Evolutionary conservation across 108 stramenopile species (phyloP).

Genomic region (Nannochloropsis gaditana): DNA sequence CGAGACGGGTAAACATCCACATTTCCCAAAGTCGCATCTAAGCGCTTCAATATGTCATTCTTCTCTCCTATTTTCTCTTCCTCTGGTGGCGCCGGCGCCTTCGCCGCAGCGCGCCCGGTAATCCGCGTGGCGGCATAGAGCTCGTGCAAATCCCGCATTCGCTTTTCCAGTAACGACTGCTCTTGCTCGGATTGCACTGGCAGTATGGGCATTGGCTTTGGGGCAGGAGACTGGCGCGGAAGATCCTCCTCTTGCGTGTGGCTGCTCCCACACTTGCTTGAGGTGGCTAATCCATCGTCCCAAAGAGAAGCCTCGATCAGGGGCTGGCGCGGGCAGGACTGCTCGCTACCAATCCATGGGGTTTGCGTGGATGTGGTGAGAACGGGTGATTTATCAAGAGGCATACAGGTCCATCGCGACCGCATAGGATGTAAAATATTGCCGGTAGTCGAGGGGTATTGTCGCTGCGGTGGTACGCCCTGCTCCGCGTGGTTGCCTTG

Average conservation of each 20-base stretch:
- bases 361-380: too few species aligned
- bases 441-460: not conserved
- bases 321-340: too few species aligned
- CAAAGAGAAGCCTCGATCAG: too few species aligned
- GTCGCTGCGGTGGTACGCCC: not conserved
- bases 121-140: not conserved
- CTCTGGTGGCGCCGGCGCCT: not conserved
- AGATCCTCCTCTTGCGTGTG: not conserved
- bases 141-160: not conserved
- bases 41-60: not conserved
- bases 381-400: too few species aligned
- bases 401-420: too few species aligned
- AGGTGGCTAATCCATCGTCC: too few species aligned
- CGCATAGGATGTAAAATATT: too few species aligned
- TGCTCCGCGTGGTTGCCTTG: too few species aligned
- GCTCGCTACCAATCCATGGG: too few species aligned
- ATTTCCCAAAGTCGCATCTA: not conserved
- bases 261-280: too few species aligned
- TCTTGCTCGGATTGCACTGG: not conserved
- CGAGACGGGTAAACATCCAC: not conserved
- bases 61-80: not conserved
- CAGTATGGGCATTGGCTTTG: not conserved
- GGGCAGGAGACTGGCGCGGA: not conserved
- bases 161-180: not conserved
- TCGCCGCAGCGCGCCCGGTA: not conserved